These are phyloP conservation scores for Colletotrichum cereale DNA, from an alignment of 2,329 filamentous ascomycete species.

Conservation along the genomic window DNA sequence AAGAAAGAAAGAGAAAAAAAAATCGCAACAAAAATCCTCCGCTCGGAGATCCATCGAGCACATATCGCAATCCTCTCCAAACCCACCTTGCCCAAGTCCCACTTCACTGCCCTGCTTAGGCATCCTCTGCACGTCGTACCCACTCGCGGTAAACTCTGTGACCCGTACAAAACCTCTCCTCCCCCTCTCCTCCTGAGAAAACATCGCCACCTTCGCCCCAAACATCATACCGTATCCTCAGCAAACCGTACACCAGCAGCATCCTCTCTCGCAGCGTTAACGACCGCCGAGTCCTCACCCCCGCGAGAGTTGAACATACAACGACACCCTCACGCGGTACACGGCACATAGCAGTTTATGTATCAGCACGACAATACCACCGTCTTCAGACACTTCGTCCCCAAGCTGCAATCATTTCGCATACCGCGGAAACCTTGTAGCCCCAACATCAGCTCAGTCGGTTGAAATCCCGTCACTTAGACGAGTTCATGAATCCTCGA, in stretches of 20 bases:
- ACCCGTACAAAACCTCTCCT: constrained; percentile 14
- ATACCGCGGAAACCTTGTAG: constrained; percentile 95
- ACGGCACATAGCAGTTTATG: constrained; percentile 78
- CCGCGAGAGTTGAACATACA: constrained; percentile 38
- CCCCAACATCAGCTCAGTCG: constrained; percentile 90
- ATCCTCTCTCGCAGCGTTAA: constrained; percentile 27
- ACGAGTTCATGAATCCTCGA: constrained; percentile 70
- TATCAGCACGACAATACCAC: constrained; percentile 94
- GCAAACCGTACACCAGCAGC: constrained; percentile 16
- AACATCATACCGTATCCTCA: constrained; percentile 12
- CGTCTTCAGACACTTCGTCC: constrained; percentile 94
- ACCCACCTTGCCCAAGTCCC: constrained; percentile 3
- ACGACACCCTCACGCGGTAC: constrained; percentile 38
- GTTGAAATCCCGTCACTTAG: constrained; percentile 72
- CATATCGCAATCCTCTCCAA: constrained; percentile 18
- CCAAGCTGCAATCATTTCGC: constrained; percentile 97
- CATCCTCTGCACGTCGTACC: constrained; percentile 18
- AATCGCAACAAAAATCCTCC: constrained; percentile 23
- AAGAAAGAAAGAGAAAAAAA: constrained; percentile 14
- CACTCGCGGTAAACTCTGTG: constrained; percentile 10
- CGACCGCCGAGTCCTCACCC: constrained; percentile 33
- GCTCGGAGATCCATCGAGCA: constrained; percentile 26
- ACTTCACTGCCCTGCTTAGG: constrained; percentile 24
- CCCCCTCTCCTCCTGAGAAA: constrained; percentile 7
- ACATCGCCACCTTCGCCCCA: constrained; percentile 4